Evolutionary conservation across 768 basidiomycete species (phyloP).

Genomic region (Solioccasus polychromus): DNA sequence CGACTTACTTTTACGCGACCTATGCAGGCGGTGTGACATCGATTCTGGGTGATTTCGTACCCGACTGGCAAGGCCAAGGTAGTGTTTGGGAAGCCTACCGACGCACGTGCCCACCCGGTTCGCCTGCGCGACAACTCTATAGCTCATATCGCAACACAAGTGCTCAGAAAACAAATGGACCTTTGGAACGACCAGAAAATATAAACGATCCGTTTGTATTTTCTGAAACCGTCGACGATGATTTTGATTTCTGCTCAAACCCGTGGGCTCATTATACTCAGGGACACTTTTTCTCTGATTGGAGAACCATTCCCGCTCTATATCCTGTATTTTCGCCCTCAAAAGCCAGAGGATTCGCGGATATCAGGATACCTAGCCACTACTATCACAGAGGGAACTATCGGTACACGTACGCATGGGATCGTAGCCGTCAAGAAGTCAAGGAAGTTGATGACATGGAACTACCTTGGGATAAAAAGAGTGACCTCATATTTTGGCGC

Average conservation of each 20-base stretch:
- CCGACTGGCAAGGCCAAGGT: slow-evolving; percentile 84
- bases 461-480: slow-evolving; percentile 83
- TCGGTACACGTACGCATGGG: slow-evolving; percentile 90
- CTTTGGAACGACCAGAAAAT: slow-evolving; percentile 23
- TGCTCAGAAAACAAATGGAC: slow-evolving; percentile 24
- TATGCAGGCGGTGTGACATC: slow-evolving; percentile 46
- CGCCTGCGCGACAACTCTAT: slow-evolving; percentile 80
- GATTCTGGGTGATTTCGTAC: slow-evolving; percentile 63
- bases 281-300: slow-evolving; percentile 97
- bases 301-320: slow-evolving; percentile 83
- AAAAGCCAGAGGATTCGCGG: slow-evolving; percentile 78
- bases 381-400: slow-evolving; percentile 88
- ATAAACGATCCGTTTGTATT: slow-evolving; percentile 65
- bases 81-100: slow-evolving; percentile 94
- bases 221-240: slow-evolving; percentile 53
- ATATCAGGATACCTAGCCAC: slow-evolving; percentile 93
- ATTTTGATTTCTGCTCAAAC: slow-evolving; percentile 72
- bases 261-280: slow-evolving; percentile 86
- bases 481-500: slow-evolving; percentile 89
- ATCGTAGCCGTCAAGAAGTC: slow-evolving; percentile 66
- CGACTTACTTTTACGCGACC: background rate
- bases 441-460: slow-evolving; percentile 85
- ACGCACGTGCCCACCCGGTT: slow-evolving; percentile 79
- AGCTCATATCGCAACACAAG: slow-evolving; percentile 62
- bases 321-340: slow-evolving; percentile 95